A percentile compares a stretch with the other conserved stretches of the same genome.
Evolutionary conservation across 2,329 filamentous ascomycete genomes (phyloP).

Genomic region (Cercospora sp.): DNA sequence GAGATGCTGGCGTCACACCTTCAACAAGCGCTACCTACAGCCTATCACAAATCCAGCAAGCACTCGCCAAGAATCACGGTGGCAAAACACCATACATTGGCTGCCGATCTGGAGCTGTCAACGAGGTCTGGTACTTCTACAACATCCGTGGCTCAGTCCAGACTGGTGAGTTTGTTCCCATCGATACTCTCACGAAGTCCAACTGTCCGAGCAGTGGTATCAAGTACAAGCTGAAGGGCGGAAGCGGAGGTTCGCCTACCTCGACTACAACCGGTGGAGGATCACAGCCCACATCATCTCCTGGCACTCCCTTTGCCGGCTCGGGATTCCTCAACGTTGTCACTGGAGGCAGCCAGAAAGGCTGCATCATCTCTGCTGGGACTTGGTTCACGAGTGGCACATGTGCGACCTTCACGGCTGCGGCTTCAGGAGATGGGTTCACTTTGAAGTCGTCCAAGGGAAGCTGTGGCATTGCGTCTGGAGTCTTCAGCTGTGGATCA

Average conservation of each 20-base stretch:
- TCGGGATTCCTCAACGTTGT: slow-evolving; percentile 61
- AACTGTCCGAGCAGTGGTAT: slow-evolving; percentile 64
- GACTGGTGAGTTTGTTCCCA: slow-evolving; percentile 60
- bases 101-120: slow-evolving; percentile 51
- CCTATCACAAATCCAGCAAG: slow-evolving; percentile 58
- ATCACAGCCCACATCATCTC: slow-evolving; percentile 37
- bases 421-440: slow-evolving; percentile 50
- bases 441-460: slow-evolving; percentile 61
- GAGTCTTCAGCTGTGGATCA: slow-evolving; percentile 57
- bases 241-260: slow-evolving; percentile 36
- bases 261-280: slow-evolving; percentile 29
- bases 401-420: slow-evolving; percentile 65
- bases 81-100: slow-evolving; percentile 61
- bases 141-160: slow-evolving; percentile 61
- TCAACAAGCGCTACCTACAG: slow-evolving; percentile 60
- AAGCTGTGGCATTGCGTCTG: slow-evolving; percentile 56
- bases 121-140: slow-evolving; percentile 64
- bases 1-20: slow-evolving; percentile 61
- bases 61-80: slow-evolving; percentile 55
- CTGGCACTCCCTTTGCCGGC: slow-evolving; percentile 53
- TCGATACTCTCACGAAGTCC: slow-evolving; percentile 56
- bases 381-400: slow-evolving; percentile 68
- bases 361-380: slow-evolving; percentile 67
- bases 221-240: slow-evolving; percentile 62
- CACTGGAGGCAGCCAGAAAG: slow-evolving; percentile 50